Conservation (phyloP, 306 rosid genomes). For the Vigna unguiculata region DNA sequence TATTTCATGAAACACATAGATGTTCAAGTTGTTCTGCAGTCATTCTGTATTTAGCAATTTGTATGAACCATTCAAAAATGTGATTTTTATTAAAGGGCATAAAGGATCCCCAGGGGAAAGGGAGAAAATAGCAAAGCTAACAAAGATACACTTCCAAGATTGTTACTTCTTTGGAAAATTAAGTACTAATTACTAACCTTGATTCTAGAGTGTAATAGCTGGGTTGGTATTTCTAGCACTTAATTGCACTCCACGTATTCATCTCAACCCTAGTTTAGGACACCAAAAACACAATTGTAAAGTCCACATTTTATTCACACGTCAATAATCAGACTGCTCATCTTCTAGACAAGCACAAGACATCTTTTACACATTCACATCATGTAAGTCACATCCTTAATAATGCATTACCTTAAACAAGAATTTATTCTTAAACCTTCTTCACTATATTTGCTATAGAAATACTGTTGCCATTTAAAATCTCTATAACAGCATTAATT, state of each 20-base stretch:
- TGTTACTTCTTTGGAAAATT: conserved; percentile 20
- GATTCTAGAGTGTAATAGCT: conserved; percentile 28
- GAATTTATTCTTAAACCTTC: not conserved
- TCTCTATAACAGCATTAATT: not conserved
- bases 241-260: conserved; percentile 18
- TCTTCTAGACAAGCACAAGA: conserved; percentile 29
- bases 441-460: conserved; percentile 5
- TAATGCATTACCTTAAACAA: conserved; percentile 19
- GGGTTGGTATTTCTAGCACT: conserved; percentile 26
- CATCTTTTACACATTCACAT: conserved; percentile 23
- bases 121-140: conserved; percentile 1
- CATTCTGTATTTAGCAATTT: not conserved
- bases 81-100: not conserved
- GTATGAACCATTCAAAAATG: not conserved
- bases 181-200: conserved; percentile 20
- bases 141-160: conserved; percentile 8
- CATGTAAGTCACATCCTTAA: not conserved
- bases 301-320: conserved; percentile 1
- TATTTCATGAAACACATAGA: conserved; percentile 4
- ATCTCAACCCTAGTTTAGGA: conserved; percentile 33
- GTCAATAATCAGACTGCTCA: not conserved
- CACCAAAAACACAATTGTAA: conserved; percentile 23
- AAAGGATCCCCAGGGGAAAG: not conserved
- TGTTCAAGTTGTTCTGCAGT: not conserved
- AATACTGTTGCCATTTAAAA: not conserved